Conservation (phyloP, 805 yeast species). For the Candida stauntonica region DNA sequence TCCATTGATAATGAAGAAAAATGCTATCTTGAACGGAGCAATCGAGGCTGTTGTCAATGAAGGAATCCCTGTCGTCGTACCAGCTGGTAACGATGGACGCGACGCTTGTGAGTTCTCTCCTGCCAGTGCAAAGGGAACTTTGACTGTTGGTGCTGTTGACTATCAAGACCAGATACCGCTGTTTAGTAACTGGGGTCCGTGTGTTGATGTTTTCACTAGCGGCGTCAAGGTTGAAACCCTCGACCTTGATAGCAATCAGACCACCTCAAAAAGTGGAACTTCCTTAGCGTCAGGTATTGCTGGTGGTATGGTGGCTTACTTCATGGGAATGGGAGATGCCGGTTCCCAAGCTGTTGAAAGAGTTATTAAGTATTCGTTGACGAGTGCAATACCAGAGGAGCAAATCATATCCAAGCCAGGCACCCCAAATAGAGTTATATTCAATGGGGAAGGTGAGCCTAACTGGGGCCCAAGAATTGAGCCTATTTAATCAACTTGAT, state of each 20-base stretch:
- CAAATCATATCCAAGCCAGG: slow-evolving; percentile 44
- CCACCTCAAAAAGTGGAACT: slow-evolving; percentile 43
- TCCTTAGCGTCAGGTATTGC: slow-evolving; percentile 45
- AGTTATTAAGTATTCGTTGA: slow-evolving; percentile 42
- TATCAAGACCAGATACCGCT: slow-evolving; percentile 55
- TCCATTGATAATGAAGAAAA: slow-evolving; percentile 35
- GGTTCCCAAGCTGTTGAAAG: slow-evolving; percentile 33
- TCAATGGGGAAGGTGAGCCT: slow-evolving; percentile 33
- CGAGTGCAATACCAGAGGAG: slow-evolving; percentile 43
- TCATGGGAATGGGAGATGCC: slow-evolving; percentile 38
- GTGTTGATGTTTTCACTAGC: slow-evolving; percentile 49
- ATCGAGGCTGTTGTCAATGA: slow-evolving; percentile 37
- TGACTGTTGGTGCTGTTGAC: slow-evolving; percentile 87
- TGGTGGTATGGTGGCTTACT: slow-evolving; percentile 42
- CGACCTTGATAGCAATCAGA: slow-evolving; percentile 27
- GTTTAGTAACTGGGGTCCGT: slow-evolving; percentile 44
- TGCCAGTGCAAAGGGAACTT: slow-evolving; percentile 47
- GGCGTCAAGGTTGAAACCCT: slow-evolving; percentile 44
- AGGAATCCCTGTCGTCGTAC: slow-evolving; percentile 43
- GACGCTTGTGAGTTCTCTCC: slow-evolving; percentile 46
- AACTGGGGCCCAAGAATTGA: slow-evolving; percentile 20
- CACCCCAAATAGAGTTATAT: slow-evolving; percentile 56
- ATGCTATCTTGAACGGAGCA: slow-evolving; percentile 40
- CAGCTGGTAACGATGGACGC: slow-evolving; percentile 46
- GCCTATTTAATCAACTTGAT: slow-evolving; percentile 1